phyloP scores from a whole-genome alignment of 352 stramenopile genomes.

The Phytophthora vignae region DNA sequence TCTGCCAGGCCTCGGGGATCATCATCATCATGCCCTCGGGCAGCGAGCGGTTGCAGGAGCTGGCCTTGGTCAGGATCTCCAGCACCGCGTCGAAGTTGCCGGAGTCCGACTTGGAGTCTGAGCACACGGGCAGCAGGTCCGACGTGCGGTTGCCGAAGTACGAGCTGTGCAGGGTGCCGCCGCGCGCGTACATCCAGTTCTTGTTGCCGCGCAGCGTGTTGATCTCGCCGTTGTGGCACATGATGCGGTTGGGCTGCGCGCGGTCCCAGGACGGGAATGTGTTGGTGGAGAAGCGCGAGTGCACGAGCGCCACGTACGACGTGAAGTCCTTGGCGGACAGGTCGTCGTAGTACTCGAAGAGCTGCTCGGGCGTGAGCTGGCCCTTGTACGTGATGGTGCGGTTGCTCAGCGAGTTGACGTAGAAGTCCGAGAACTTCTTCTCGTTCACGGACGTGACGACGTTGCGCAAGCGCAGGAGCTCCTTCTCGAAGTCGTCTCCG shows the following conservation, averaged over 20 bases:
- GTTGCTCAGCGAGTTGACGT: slow-evolving; percentile 95
- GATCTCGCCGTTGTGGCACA: slow-evolving; percentile 99
- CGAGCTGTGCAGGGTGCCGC: slow-evolving; percentile 91
- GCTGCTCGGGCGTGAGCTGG: slow-evolving; percentile 96
- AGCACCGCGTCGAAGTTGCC: slow-evolving; percentile 97
- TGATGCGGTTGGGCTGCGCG: slow-evolving; percentile 97
- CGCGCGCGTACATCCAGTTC: slow-evolving; percentile 97
- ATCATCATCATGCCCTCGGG: slow-evolving; percentile 98
- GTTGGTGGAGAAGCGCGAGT: slow-evolving; percentile 98
- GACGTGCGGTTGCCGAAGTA: slow-evolving; percentile 94
- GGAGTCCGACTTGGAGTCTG: slow-evolving; percentile 96
- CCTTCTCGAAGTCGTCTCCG: slow-evolving; percentile 93
- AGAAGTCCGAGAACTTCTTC: slow-evolving; percentile 91
- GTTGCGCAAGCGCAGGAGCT: slow-evolving; percentile 71
- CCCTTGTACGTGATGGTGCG: slow-evolving; percentile 98
- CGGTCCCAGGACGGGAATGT: slow-evolving; percentile 97
- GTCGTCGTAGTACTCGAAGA: slow-evolving; percentile 79
- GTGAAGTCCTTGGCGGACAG: slow-evolving; percentile 81
- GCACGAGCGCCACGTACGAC: slow-evolving; percentile 95
- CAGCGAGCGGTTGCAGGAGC: slow-evolving; percentile 90
- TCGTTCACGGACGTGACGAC: slow-evolving; percentile 70
- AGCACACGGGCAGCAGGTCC: slow-evolving; percentile 93
- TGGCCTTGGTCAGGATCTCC: slow-evolving; percentile 94
- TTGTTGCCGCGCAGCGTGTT: slow-evolving; percentile 98
- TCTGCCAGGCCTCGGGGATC: slow-evolving; percentile 98